phyloP scores from a whole-genome alignment of 768 basidiomycete genomes.

The Galerina sulciceps region DNA sequence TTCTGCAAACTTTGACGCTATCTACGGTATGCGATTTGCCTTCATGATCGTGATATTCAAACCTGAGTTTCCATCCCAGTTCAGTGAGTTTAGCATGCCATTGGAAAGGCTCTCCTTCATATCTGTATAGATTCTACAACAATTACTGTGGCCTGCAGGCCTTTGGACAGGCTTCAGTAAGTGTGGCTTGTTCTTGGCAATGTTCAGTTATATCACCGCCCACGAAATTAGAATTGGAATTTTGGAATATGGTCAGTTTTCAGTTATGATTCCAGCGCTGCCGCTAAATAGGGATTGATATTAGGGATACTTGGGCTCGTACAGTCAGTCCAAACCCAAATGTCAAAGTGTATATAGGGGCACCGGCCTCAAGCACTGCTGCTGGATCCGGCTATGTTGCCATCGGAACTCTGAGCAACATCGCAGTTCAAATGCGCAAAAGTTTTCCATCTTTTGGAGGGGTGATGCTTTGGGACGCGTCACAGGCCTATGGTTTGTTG shows the following conservation, averaged over 20 bases:
- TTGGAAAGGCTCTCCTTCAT: neutral
- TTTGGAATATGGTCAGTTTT: slow-evolving; percentile 55
- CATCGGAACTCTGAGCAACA: slow-evolving; percentile 47
- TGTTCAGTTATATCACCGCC: neutral
- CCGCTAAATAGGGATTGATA: neutral
- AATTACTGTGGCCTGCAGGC: slow-evolving; percentile 54
- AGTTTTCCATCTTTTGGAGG: slow-evolving; percentile 72
- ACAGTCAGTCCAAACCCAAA: slow-evolving; percentile 59
- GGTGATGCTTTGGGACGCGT: slow-evolving; percentile 58
- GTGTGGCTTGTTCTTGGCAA: slow-evolving; percentile 22
- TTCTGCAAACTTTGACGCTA: slow-evolving; percentile 66
- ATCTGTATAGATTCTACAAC: slow-evolving; percentile 56
- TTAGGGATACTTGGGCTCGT: slow-evolving; percentile 70
- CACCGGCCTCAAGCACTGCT: slow-evolving; percentile 59
- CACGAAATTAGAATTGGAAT: slow-evolving; percentile 52
- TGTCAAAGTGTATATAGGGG: slow-evolving; percentile 70
- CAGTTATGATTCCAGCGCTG: too few relatives aligned
- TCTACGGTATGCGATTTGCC: slow-evolving; percentile 51
- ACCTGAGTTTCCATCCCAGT: slow-evolving; percentile 25
- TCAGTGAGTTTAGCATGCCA: slow-evolving; percentile 29
- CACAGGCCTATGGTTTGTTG: slow-evolving; percentile 49
- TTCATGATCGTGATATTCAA: neutral
- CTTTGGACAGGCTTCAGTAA: slow-evolving; percentile 52
- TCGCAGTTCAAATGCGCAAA: slow-evolving; percentile 52
- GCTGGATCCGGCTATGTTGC: slow-evolving; percentile 66